A percentile compares a stretch with the other conserved stretches of the same genome.
phyloP scores from a whole-genome alignment of 352 stramenopile species.

The Aphanomyces astaci region DNA sequence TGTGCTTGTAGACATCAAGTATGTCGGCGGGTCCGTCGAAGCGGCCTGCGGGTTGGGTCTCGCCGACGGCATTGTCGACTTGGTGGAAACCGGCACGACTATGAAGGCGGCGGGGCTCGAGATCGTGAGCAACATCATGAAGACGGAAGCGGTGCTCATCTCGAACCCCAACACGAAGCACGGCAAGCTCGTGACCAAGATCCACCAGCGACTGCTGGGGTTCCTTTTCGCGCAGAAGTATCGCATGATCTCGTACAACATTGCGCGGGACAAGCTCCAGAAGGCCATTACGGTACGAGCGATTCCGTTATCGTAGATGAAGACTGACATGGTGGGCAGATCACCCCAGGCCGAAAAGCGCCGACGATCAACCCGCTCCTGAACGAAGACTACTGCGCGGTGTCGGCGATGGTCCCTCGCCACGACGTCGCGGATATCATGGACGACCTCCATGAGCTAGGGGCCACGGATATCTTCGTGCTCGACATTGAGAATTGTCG shows the following conservation, averaged over 20 bases:
- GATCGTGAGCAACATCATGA: conserved; percentile 90
- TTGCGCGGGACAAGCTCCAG: conserved; percentile 84
- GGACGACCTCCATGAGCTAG: conserved; percentile 92
- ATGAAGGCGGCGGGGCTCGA: conserved; percentile 96
- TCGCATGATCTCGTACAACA: conserved; percentile 98
- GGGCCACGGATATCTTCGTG: conserved; percentile 95
- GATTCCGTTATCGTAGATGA: background rate
- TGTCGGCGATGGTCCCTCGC: conserved; percentile 90
- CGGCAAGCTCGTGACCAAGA: conserved; percentile 65
- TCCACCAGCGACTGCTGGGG: conserved; percentile 92
- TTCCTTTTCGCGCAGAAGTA: conserved; percentile 97
- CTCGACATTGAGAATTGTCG: conserved; percentile 94
- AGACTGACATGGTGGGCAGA: conserved; percentile 25
- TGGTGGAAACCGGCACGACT: conserved; percentile 98
- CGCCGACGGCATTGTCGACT: conserved; percentile 96
- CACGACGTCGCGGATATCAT: conserved; percentile 90
- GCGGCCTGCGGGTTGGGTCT: conserved; percentile 95
- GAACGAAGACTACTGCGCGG: conserved; percentile 67
- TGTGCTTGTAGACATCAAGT: conserved; percentile 83
- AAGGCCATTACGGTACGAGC: conserved; percentile 40
- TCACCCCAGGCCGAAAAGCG: conserved; percentile 92
- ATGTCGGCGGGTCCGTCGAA: conserved; percentile 97
- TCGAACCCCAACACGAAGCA: conserved; percentile 71
- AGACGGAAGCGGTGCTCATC: conserved; percentile 89
- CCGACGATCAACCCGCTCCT: conserved; percentile 91